Evolutionary conservation across 148 eudicot species (phyloP).

Genomic region (Chenopodium formosanum): DNA sequence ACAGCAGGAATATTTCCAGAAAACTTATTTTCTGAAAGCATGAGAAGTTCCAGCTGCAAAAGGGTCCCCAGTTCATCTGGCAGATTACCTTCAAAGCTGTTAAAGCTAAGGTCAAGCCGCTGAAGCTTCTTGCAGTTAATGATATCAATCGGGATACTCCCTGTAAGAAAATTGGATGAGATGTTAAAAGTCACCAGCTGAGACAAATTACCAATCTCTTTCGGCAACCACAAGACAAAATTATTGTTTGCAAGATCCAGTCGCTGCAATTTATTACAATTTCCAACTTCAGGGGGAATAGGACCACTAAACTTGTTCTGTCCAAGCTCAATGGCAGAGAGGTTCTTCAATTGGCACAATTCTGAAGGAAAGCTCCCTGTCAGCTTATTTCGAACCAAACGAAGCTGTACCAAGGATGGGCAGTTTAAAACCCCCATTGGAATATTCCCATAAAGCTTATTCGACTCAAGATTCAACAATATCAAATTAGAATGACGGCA

Average conservation of each 20-base stretch:
- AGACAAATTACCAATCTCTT: conserved; percentile 66
- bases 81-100: conserved; percentile 51
- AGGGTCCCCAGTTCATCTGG: conserved; percentile 74
- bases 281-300: conserved; percentile 59
- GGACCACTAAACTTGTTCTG: conserved; percentile 81
- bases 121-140: conserved; percentile 78
- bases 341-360: conserved; percentile 64
- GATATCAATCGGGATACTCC: conserved; percentile 62
- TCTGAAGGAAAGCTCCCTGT: conserved; percentile 74
- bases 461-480: conserved; percentile 71
- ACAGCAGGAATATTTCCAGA: conserved; percentile 69
- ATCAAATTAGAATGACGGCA: conserved; percentile 67
- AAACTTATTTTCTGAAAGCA: conserved; percentile 73
- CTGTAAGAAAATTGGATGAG: conserved; percentile 66
- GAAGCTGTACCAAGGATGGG: conserved; percentile 68
- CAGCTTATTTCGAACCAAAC: conserved; percentile 54
- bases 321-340: conserved; percentile 79
- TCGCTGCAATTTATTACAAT: conserved; percentile 73
- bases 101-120: conserved; percentile 84
- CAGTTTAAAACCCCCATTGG: conserved; percentile 66
- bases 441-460: conserved; percentile 65
- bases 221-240: conserved; percentile 62
- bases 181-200: conserved; percentile 76
- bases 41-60: conserved; percentile 72
- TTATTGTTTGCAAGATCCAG: conserved; percentile 76